Percentiles rank a stretch among this genome's conserved stretches.
These are phyloP conservation scores for Pleoardoris graminearum DNA, from an alignment of 2,329 filamentous ascomycete species.

Conservation along the genomic window DNA sequence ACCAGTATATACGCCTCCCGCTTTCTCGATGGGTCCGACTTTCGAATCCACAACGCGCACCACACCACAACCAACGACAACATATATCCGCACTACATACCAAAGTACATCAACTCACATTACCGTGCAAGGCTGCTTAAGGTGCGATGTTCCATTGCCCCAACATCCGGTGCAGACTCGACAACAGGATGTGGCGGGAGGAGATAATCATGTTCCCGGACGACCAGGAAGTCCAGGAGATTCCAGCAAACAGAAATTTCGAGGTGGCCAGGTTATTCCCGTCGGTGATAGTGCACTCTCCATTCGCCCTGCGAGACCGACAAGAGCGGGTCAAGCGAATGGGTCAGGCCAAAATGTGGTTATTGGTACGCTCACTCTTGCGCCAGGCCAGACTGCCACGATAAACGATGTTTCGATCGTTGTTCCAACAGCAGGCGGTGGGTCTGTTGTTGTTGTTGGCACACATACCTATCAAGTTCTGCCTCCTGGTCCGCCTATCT, in stretches of 20 bases:
- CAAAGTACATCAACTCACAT: constrained; percentile 31
- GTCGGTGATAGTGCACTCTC: not conserved
- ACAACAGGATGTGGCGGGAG: not conserved
- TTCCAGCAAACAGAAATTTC: constrained; percentile 14
- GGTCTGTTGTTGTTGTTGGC: constrained; percentile 35
- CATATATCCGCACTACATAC: constrained; percentile 32
- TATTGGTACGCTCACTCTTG: constrained; percentile 33
- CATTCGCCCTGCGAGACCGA: not conserved
- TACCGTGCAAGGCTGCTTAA: constrained; percentile 31
- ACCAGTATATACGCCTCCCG: no score
- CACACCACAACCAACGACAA: constrained; percentile 14
- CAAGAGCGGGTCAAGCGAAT: constrained; percentile 2
- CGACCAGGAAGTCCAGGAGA: constrained; percentile 11
- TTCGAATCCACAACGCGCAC: no score
- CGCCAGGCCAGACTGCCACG: constrained; percentile 34
- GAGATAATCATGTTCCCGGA: constrained; percentile 19
- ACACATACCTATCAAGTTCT: constrained; percentile 27
- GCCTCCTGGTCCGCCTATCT: constrained; percentile 24
- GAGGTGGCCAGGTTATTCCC: not conserved
- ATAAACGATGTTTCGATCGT: constrained; percentile 39
- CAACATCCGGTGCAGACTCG: not conserved
- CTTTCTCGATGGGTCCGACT: no score
- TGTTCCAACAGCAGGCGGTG: constrained; percentile 26
- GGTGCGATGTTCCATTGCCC: constrained; percentile 15
- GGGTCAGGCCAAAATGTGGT: constrained; percentile 18